Evolutionary conservation across 2,329 filamentous ascomycete species (phyloP).

Genomic region (Hypoxylon sp.): DNA sequence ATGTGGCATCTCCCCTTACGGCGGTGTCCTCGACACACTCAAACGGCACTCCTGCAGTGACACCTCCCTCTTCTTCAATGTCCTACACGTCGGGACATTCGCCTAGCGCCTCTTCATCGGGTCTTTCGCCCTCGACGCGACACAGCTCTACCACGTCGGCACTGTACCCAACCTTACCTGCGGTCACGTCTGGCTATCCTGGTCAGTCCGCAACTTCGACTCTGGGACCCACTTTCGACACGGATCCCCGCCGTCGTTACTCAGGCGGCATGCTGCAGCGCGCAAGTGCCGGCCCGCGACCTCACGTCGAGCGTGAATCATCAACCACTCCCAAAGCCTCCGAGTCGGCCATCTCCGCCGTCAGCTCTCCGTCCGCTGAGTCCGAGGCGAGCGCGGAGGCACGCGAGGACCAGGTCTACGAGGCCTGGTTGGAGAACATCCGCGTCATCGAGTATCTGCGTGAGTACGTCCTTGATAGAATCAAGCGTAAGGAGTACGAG

Average conservation of each 20-base stretch:
- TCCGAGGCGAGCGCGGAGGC: slow-evolving; percentile 65
- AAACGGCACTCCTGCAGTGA: slow-evolving; percentile 78
- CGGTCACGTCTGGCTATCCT: slow-evolving; percentile 76
- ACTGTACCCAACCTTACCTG: slow-evolving; percentile 81
- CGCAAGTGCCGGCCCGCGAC: slow-evolving; percentile 60
- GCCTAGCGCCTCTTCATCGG: slow-evolving; percentile 76
- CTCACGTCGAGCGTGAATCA: slow-evolving; percentile 53
- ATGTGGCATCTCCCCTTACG: slow-evolving; percentile 71
- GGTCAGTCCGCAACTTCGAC: slow-evolving; percentile 77
- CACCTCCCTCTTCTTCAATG: slow-evolving; percentile 79
- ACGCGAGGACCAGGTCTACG: slow-evolving; percentile 71
- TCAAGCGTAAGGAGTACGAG: slow-evolving; percentile 69
- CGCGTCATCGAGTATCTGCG: slow-evolving; percentile 73
- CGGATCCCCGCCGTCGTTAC: slow-evolving; percentile 73
- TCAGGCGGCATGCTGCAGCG: slow-evolving; percentile 76
- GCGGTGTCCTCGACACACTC: slow-evolving; percentile 68
- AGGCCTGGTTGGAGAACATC: slow-evolving; percentile 75
- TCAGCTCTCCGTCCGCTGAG: slow-evolving; percentile 67
- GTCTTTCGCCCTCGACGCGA: slow-evolving; percentile 75
- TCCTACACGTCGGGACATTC: slow-evolving; percentile 85
- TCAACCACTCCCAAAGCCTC: slow-evolving; percentile 59
- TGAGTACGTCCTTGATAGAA: slow-evolving; percentile 67
- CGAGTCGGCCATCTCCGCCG: slow-evolving; percentile 58
- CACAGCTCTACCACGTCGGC: slow-evolving; percentile 70
- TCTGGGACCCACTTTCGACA: slow-evolving; percentile 75